Percentiles rank a stretch among this genome's conserved stretches.
Conservation (phyloP, 2,329 filamentous ascomycete genomes). For the Colletotrichum orbiculare region DNA sequence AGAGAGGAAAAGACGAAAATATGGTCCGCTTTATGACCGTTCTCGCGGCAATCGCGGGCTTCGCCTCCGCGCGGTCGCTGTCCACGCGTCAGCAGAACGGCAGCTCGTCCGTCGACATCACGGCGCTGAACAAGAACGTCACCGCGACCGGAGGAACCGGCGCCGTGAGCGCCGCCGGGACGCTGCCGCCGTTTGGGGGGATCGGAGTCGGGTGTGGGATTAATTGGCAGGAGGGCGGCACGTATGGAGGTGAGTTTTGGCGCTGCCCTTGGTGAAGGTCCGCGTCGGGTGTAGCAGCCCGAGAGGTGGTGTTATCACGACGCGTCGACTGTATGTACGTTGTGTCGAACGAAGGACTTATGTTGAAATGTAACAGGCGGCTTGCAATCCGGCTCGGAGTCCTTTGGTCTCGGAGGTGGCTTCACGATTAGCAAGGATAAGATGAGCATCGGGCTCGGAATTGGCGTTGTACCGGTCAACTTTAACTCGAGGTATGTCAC, state of each 20-base stretch:
- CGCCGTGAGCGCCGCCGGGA: constrained; percentile 28
- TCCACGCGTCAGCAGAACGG: not conserved
- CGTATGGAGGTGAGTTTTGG: constrained; percentile 23
- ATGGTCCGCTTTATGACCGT: constrained; percentile 12
- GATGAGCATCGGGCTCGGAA: constrained; percentile 28
- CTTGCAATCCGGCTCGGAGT: constrained; percentile 26
- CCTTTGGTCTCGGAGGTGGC: constrained; percentile 31
- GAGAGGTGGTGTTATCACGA: too few relatives aligned
- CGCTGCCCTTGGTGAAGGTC: too few relatives aligned
- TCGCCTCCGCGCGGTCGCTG: constrained; percentile 4
- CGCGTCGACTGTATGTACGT: too few relatives aligned
- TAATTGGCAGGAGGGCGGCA: constrained; percentile 25
- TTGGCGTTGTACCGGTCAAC: constrained; percentile 19
- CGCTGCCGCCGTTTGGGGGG: constrained; percentile 17
- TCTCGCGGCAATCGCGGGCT: constrained; percentile 7
- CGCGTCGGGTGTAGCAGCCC: too few relatives aligned
- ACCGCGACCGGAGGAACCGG: constrained; percentile 19
- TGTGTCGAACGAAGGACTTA: not conserved
- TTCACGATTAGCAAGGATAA: constrained; percentile 32
- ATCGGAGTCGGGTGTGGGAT: constrained; percentile 30
- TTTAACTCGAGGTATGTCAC: constrained; percentile 22
- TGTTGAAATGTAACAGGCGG: not conserved
- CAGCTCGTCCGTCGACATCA: constrained; percentile 15
- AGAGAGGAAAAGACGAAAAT: too few relatives aligned
- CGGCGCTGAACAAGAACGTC: constrained; percentile 30